Evolutionary conservation across 495 filamentous ascomycete genomes (phyloP).

Genomic region (Amniculicola lignicola): DNA sequence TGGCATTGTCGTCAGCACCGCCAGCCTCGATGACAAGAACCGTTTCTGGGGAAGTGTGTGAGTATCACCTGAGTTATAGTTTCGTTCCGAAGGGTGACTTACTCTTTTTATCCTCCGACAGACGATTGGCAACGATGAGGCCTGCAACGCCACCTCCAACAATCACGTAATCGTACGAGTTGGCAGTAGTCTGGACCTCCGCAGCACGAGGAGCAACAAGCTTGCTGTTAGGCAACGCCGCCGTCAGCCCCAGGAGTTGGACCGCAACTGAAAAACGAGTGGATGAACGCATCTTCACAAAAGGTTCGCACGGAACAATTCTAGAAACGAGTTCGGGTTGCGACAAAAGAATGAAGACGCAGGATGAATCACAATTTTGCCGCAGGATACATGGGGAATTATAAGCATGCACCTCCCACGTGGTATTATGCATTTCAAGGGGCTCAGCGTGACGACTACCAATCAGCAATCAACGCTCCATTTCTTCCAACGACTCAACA

Average conservation of each 20-base stretch:
- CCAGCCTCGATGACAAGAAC: constrained; percentile 27
- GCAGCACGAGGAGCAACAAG: not conserved
- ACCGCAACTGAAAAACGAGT: constrained; percentile 5
- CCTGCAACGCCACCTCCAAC: constrained; percentile 45
- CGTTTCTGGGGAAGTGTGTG: not conserved
- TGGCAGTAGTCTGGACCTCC: constrained; percentile 1
- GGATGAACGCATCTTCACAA: constrained; percentile 13
- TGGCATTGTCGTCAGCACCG: constrained; percentile 11
- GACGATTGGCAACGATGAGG: constrained; percentile 42
- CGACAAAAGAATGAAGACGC: too few relatives aligned
- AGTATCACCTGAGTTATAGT: not conserved
- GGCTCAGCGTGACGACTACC: too few relatives aligned
- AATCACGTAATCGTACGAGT: constrained; percentile 33
- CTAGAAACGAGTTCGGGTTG: too few relatives aligned
- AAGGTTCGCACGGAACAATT: too few relatives aligned
- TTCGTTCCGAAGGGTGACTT: too few relatives aligned
- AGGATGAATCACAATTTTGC: too few relatives aligned
- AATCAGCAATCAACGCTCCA: too few relatives aligned
- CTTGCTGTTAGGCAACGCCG: constrained; percentile 3
- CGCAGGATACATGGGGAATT: too few relatives aligned
- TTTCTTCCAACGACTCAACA: too few relatives aligned
- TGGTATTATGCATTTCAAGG: too few relatives aligned
- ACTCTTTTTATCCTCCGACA: constrained; percentile 35
- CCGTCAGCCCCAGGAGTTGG: not conserved
- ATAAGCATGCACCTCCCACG: too few relatives aligned